Percentiles rank a stretch among this genome's conserved stretches.
phyloP scores from a whole-genome alignment of 768 basidiomycete genomes.

The Boletus subcaerulescens region DNA sequence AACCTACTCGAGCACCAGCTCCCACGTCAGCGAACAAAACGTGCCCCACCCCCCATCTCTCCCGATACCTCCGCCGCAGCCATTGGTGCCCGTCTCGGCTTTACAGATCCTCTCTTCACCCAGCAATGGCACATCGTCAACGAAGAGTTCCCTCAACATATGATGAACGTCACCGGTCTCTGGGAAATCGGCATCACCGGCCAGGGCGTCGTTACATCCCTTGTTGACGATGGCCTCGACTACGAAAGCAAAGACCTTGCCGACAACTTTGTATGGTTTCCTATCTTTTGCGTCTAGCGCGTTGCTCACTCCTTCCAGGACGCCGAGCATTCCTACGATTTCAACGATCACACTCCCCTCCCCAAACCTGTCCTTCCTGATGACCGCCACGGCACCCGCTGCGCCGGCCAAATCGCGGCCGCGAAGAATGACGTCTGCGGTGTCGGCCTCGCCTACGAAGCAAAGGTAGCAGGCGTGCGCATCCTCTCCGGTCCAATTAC shows the following conservation, averaged over 20 bases:
- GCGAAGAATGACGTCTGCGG: constrained; percentile 92
- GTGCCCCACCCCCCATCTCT: constrained; percentile 62
- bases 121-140: constrained; percentile 97
- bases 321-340: constrained; percentile 87
- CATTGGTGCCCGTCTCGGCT: constrained; percentile 58
- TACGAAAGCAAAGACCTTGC: constrained; percentile 83
- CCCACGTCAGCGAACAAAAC: constrained; percentile 67
- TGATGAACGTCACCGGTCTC: constrained; percentile 89
- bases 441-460: constrained; percentile 87
- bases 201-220: constrained; percentile 76
- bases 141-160: constrained; percentile 72
- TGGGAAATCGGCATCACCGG: constrained; percentile 94
- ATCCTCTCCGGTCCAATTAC: constrained; percentile 94
- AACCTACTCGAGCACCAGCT: constrained; percentile 59
- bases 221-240: constrained; percentile 96
- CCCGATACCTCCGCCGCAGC: constrained; percentile 39
- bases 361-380: constrained; percentile 87
- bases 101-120: constrained; percentile 79
- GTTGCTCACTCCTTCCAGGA: constrained; percentile 49
- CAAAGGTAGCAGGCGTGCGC: constrained; percentile 90
- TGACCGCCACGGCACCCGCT: constrained; percentile 96
- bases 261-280: constrained; percentile 80
- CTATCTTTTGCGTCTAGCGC: background rate
- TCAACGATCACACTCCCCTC: constrained; percentile 87
- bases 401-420: constrained; percentile 95